Percentiles rank a stretch among this genome's conserved stretches.
Evolutionary conservation across 148 eudicot genomes (phyloP).

Genomic region (Spergularia bocconei): DNA sequence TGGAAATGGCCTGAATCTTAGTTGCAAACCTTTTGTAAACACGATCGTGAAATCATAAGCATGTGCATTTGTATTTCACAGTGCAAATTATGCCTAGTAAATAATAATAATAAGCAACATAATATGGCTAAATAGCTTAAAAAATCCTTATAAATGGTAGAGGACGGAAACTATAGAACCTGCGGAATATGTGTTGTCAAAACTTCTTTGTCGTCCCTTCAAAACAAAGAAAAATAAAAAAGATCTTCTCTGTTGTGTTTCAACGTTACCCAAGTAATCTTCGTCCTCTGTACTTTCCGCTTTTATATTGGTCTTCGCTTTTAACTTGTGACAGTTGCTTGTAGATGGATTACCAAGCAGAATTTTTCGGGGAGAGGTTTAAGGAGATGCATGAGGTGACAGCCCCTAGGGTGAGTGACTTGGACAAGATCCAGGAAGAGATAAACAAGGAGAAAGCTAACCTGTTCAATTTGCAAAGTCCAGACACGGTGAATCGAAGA

Average conservation of each 20-base stretch:
- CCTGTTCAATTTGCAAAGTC: constrained; percentile 19
- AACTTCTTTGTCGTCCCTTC: too few relatives aligned
- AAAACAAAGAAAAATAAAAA: too few relatives aligned
- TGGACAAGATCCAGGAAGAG: constrained; percentile 55
- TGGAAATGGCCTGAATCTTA: too few relatives aligned
- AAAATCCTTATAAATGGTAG: too few relatives aligned
- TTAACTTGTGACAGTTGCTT: not conserved
- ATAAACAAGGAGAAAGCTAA: constrained; percentile 40
- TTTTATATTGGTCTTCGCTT: not conserved
- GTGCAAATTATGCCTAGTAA: too few relatives aligned
- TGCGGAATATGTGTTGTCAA: too few relatives aligned
- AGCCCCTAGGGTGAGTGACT: constrained; percentile 45
- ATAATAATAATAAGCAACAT: too few relatives aligned
- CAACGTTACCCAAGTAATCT: not conserved
- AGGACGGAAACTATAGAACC: too few relatives aligned
- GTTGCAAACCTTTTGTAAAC: too few relatives aligned
- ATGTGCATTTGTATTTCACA: too few relatives aligned
- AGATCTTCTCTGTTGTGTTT: not conserved
- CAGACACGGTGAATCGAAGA: constrained; percentile 29
- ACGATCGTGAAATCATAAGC: too few relatives aligned
- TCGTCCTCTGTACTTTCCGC: not conserved
- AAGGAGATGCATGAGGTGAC: constrained; percentile 41
- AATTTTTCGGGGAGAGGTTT: constrained; percentile 58
- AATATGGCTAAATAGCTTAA: too few relatives aligned
- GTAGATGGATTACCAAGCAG: constrained; percentile 62